Conservation (phyloP, 2,329 filamentous ascomycete genomes). For the Didymosphaeria variabile region DNA sequence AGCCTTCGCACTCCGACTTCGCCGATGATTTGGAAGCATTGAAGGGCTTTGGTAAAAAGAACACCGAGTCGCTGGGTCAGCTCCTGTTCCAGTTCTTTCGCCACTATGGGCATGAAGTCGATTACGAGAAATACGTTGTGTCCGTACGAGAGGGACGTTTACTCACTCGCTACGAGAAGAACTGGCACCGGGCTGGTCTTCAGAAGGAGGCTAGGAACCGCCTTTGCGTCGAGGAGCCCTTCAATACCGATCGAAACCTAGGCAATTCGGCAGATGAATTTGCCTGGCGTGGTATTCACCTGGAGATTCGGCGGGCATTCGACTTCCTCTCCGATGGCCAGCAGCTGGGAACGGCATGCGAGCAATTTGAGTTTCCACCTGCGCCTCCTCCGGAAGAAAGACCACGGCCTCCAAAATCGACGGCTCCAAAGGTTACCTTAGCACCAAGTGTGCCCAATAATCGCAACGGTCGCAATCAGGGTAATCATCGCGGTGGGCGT, state of each 20-base stretch:
- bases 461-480: conserved; percentile 58
- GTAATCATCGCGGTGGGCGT: conserved; percentile 55
- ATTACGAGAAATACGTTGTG: conserved; percentile 84
- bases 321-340: conserved; percentile 76
- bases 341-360: conserved; percentile 84
- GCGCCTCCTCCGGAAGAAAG: conserved; percentile 67
- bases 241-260: conserved; percentile 87
- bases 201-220: conserved; percentile 68
- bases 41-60: conserved; percentile 76
- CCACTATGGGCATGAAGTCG: conserved; percentile 91
- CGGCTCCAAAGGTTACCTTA: conserved; percentile 64
- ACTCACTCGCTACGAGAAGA: conserved; percentile 83
- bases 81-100: conserved; percentile 96
- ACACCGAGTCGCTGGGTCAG: conserved; percentile 82
- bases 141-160: conserved; percentile 85
- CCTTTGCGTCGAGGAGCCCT: conserved; percentile 95
- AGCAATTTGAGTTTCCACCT: conserved; percentile 84
- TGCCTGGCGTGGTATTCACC: conserved; percentile 88
- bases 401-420: conserved; percentile 58
- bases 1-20: conserved; percentile 72
- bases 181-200: conserved; percentile 74
- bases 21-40: conserved; percentile 85
- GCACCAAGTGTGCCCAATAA: conserved; percentile 57
- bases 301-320: conserved; percentile 89
- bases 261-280: conserved; percentile 97